Base-by-base conservation (phyloP, 129 eudicot species). In the Tagetes erecta region DNA sequence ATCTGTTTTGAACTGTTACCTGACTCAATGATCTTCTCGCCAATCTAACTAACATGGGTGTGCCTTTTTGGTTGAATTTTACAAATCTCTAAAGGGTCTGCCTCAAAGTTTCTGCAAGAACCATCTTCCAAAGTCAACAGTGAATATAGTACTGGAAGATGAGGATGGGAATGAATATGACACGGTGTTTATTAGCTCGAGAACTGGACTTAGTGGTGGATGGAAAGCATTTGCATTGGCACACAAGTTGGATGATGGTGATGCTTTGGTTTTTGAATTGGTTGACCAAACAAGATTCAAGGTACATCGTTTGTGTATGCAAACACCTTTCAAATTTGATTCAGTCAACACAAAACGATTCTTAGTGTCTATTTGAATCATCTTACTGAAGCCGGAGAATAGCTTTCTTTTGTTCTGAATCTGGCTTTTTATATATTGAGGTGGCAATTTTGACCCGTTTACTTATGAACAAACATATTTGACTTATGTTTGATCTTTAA, bases 221-320 rank as follows among this genome's bases (percentile, higher is more conserved):
- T 91, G 97, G 95, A 84, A 90, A 81, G 97, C 88, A 70, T 91
- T 91, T 76, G 95, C 95, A 0, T 72, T 91, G 82, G 95, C 88
- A 70, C 95, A 88, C 70, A 86, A 91, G 67, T 58, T 88, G 72
- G 97, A 91, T 3, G 97, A 91, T 74, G 97, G 97, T 65, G 97
- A 91, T 86, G 97, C 97, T 82, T 72, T 91, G 64, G 84, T 91
- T 45, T 91, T 91, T 64, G 88, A 91, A 83, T 72, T 91, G 83
- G 60, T 73, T 67, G 87, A 91, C 68, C 87, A 75, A 59, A 86
- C 81, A 39, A 79, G 83, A 77, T 91, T 91, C 60, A 91, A 88
- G 94, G 97, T 88, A 69, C 10, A 8, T 35, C 39, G 30, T 60
- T 44, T 60, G 10, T 2, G 4, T 5, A 53, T 52, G 65, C 10